phyloP scores from a whole-genome alignment of 345 rosid species.

The Acer campestre region DNA sequence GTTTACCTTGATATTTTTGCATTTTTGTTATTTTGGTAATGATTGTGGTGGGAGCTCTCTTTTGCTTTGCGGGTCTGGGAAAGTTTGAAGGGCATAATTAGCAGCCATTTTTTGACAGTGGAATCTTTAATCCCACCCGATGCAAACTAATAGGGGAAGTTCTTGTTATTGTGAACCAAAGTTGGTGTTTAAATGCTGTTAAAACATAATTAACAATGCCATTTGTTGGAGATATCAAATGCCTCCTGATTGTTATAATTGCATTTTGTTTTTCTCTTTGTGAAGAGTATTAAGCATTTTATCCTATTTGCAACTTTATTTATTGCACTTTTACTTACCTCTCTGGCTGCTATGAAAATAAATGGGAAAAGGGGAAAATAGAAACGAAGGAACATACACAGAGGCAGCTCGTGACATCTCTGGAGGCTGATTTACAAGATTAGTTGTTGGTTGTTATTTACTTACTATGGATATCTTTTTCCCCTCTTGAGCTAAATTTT shows the following conservation, averaged over 20 bases:
- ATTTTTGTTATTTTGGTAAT: not conserved
- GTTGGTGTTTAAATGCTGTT: conserved; percentile 1
- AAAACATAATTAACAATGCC: not conserved
- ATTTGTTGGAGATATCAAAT: not conserved
- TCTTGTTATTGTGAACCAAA: not conserved
- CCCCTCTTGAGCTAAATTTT: not conserved
- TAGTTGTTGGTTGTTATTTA: not conserved
- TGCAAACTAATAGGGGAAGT: not conserved
- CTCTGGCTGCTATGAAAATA: not conserved
- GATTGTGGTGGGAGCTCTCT: not conserved
- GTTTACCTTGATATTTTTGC: not conserved
- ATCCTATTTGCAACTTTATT: too few species aligned
- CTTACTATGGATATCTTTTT: not conserved
- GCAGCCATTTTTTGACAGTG: too few species aligned
- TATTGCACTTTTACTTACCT: too few species aligned
- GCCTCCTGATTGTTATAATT: not conserved
- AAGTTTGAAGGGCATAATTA: too few species aligned
- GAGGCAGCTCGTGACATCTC: not conserved
- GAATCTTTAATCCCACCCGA: not conserved
- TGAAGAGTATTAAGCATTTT: too few species aligned
- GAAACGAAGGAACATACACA: not conserved
- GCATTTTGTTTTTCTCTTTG: not conserved
- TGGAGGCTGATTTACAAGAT: not conserved
- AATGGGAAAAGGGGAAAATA: not conserved
- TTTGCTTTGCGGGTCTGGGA: too few species aligned